Conservation (phyloP, 306 rosid species). For the Cicer pinnatifidum region DNA sequence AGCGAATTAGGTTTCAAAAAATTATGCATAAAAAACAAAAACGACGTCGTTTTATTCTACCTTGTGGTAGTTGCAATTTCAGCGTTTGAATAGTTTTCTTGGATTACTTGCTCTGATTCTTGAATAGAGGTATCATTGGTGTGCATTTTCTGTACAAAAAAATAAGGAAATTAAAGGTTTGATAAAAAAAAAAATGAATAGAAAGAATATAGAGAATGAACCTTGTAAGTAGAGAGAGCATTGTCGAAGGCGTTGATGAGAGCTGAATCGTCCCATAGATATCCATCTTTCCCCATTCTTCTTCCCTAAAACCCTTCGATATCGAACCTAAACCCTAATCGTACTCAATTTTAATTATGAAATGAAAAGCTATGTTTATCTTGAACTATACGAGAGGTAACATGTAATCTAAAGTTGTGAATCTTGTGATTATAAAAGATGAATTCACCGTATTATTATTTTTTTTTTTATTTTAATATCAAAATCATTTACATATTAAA, state of each 20-base stretch:
- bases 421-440: too few relatives aligned
- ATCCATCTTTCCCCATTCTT: constrained; percentile 63
- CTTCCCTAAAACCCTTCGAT: constrained; percentile 30
- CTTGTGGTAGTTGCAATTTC: constrained; percentile 42
- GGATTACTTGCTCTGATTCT: constrained; percentile 36
- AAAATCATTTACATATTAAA: too few relatives aligned
- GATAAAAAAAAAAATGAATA: background rate
- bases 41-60: constrained; percentile 39
- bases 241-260: constrained; percentile 74
- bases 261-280: constrained; percentile 89
- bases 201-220: background rate
- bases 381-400: too few relatives aligned
- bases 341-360: background rate
- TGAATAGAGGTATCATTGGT: constrained; percentile 37
- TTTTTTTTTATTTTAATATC: too few relatives aligned
- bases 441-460: too few relatives aligned
- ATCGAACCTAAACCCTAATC: constrained; percentile 17
- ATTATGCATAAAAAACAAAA: background rate
- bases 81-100: constrained; percentile 34
- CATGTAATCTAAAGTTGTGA: too few relatives aligned
- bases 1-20: constrained; percentile 32
- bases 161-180: background rate
- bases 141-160: constrained; percentile 62
- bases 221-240: constrained; percentile 79
- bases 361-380: too few relatives aligned